Evolutionary conservation across 1,139 yeast genomes (phyloP).

Genomic region (Candida labiduridarum): DNA sequence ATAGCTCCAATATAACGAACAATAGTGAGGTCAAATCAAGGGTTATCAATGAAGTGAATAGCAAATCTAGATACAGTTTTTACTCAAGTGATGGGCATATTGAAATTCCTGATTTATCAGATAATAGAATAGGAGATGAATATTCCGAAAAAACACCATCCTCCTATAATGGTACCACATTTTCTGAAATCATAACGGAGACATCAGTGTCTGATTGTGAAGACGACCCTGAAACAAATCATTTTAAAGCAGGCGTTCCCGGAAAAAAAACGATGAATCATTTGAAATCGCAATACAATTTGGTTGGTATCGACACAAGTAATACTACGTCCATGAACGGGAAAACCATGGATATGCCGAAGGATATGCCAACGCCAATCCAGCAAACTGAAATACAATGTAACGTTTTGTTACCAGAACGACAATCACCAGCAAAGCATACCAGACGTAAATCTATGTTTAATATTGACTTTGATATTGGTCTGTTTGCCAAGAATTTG

Average conservation of each 20-base stretch:
- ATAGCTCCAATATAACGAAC: conserved; percentile 36
- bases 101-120: conserved; percentile 45
- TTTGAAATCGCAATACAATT: conserved; percentile 28
- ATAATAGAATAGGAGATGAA: conserved; percentile 22
- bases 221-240: conserved; percentile 21
- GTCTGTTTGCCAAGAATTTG: background rate
- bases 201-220: conserved; percentile 20
- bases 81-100: conserved; percentile 39
- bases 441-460: conserved; percentile 44
- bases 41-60: conserved; percentile 9
- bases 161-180: conserved; percentile 31
- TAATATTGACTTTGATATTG: conserved; percentile 33
- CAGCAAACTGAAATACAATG: conserved; percentile 10
- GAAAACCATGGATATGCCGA: conserved; percentile 5
- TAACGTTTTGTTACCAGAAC: conserved; percentile 1
- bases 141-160: conserved; percentile 25
- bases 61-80: conserved; percentile 27
- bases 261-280: conserved; percentile 34
- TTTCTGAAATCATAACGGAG: conserved; percentile 31
- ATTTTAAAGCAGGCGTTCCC: conserved; percentile 36
- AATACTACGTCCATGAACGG: conserved; percentile 14
- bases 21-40: conserved; percentile 21
- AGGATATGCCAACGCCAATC: conserved; percentile 1
- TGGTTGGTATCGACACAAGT: conserved; percentile 24
- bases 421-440: conserved; percentile 35